These are phyloP conservation scores for Metschnikowia drakensbergensis DNA, from an alignment of 805 yeast species.

Conservation along the genomic window DNA sequence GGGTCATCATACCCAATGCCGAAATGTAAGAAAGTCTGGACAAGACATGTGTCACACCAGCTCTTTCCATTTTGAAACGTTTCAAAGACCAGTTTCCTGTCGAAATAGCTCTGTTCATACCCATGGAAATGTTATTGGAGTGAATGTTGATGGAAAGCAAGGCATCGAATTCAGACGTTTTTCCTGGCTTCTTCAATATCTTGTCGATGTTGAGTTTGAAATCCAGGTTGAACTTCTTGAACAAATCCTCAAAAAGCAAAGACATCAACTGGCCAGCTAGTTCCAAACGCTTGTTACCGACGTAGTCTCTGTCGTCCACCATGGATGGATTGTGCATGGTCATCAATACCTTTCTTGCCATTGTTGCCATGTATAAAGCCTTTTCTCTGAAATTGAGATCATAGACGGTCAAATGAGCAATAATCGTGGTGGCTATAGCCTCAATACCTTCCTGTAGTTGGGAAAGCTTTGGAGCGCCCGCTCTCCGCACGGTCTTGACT, in stretches of 20 bases:
- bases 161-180: constrained; percentile 95
- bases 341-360: constrained; percentile 95
- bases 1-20: constrained; percentile 98
- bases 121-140: constrained; percentile 89
- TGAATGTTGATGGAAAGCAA: constrained; percentile 83
- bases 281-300: constrained; percentile 95
- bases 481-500: constrained; percentile 88
- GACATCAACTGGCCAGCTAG: constrained; percentile 97
- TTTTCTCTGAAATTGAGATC: constrained; percentile 88
- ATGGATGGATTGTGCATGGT: constrained; percentile 89
- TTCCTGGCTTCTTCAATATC: constrained; percentile 85
- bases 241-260: constrained; percentile 89
- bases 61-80: constrained; percentile 99
- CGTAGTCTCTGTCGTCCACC: constrained; percentile 99
- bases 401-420: constrained; percentile 87
- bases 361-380: constrained; percentile 89
- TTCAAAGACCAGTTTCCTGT: constrained; percentile 99
- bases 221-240: constrained; percentile 92
- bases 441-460: constrained; percentile 92
- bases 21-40: constrained; percentile 88
- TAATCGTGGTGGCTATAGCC: constrained; percentile 91
- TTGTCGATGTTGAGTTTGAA: constrained; percentile 94
- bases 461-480: constrained; percentile 74
- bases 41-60: constrained; percentile 96
- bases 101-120: constrained; percentile 92